Conservation (phyloP, 306 rosid genomes). For the Arachis stenosperma region DNA sequence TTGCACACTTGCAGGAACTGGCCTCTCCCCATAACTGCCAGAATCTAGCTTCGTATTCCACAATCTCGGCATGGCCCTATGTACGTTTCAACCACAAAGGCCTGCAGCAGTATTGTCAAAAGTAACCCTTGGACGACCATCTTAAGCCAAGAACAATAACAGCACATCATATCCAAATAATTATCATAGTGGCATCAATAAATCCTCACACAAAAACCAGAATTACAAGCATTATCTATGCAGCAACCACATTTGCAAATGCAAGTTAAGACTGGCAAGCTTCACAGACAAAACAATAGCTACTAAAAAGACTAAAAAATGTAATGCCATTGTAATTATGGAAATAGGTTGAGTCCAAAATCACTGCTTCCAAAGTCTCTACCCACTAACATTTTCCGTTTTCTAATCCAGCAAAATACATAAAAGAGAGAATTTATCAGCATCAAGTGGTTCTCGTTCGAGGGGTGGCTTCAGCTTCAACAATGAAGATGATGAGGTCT, state of each 20-base stretch:
- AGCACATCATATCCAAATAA: slow-evolving; percentile 36
- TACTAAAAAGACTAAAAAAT: slow-evolving; percentile 14
- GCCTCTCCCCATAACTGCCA: slow-evolving; percentile 63
- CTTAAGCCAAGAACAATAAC: slow-evolving; percentile 51
- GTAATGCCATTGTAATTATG: neutral
- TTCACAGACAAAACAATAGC: slow-evolving; percentile 9
- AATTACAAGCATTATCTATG: neutral
- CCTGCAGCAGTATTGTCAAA: slow-evolving; percentile 63
- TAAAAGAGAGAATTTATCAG: slow-evolving; percentile 47
- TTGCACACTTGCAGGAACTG: slow-evolving; percentile 73
- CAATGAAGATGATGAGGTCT: slow-evolving; percentile 45
- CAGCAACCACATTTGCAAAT: neutral
- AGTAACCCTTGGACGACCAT: slow-evolving; percentile 48
- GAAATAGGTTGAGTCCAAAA: too few species aligned
- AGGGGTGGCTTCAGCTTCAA: slow-evolving; percentile 52
- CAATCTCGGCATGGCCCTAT: slow-evolving; percentile 79
- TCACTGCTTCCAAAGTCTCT: too few species aligned
- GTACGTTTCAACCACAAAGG: slow-evolving; percentile 69
- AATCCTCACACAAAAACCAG: slow-evolving; percentile 34
- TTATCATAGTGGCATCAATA: slow-evolving; percentile 11
- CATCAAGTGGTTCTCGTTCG: slow-evolving; percentile 40
- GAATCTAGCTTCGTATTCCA: slow-evolving; percentile 73
- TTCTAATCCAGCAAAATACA: slow-evolving; percentile 8
- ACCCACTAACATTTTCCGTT: neutral
- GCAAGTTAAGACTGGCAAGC: slow-evolving; percentile 7